These are phyloP conservation scores for Xylariales sp. DNA, from an alignment of 2,329 filamentous ascomycete species.

Conservation along the genomic window DNA sequence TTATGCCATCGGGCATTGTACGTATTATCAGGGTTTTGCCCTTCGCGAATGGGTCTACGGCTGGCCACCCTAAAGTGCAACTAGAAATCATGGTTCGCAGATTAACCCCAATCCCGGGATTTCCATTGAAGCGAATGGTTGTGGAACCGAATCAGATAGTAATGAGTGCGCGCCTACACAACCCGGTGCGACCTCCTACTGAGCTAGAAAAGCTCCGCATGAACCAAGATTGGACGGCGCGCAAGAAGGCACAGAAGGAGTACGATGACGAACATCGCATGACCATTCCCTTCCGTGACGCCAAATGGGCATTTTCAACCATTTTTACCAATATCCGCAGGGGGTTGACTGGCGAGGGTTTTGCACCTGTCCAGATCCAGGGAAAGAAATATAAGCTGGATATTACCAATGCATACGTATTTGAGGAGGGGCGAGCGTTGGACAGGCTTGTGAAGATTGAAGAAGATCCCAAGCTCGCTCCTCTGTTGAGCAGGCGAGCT, in stretches of 20 bases:
- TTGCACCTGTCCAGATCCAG: constrained; percentile 44
- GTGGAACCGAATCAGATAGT: constrained; percentile 31
- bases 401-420: constrained; percentile 50
- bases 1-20: constrained; percentile 55
- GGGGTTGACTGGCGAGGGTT: constrained; percentile 53
- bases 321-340: constrained; percentile 43
- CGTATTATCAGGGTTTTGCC: constrained; percentile 53
- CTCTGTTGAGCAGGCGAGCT: not conserved
- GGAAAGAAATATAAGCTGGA: constrained; percentile 53
- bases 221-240: constrained; percentile 31
- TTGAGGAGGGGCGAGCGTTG: constrained; percentile 54
- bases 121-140: constrained; percentile 37
- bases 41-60: constrained; percentile 13
- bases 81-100: constrained; percentile 51
- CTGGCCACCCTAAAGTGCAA: constrained; percentile 28
- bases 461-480: constrained; percentile 12
- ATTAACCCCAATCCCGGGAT: constrained; percentile 37
- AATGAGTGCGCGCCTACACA: constrained; percentile 30
- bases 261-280: constrained; percentile 52
- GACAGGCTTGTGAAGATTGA: constrained; percentile 46
- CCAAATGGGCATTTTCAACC: constrained; percentile 33
- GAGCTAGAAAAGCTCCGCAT: constrained; percentile 20
- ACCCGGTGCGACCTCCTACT: constrained; percentile 11
- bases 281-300: constrained; percentile 53
- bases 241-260: constrained; percentile 33